Conservation (phyloP, 805 yeast species). For the Candida sanyiensis region DNA sequence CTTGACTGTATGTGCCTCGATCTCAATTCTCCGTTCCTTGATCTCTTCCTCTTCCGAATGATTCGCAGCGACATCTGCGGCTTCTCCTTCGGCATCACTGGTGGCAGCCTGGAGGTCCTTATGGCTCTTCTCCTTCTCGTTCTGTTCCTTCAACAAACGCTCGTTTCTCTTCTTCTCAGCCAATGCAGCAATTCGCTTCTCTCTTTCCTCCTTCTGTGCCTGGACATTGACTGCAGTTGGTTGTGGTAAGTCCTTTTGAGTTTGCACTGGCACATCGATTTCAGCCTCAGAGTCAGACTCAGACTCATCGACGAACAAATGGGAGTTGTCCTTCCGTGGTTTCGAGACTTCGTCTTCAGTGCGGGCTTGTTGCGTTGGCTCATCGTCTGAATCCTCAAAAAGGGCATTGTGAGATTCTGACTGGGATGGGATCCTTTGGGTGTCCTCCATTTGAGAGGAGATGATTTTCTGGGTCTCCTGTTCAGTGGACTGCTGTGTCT, state of each 20-base stretch:
- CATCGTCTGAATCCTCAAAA: too few relatives aligned
- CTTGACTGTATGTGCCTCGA: conserved; percentile 15
- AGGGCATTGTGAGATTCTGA: too few relatives aligned
- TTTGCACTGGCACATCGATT: too few relatives aligned
- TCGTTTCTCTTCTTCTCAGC: conserved; percentile 21
- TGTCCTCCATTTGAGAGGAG: too few relatives aligned
- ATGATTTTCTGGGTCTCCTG: too few relatives aligned
- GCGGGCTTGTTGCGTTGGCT: too few relatives aligned
- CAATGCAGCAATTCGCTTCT: conserved; percentile 14
- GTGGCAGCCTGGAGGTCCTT: conserved; percentile 12
- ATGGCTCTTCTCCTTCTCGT: conserved; percentile 9
- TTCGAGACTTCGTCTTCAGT: too few relatives aligned
- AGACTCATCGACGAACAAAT: too few relatives aligned
- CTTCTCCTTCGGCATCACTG: conserved; percentile 7
- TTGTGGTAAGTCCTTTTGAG: neutral
- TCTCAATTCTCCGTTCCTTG: conserved; percentile 6
- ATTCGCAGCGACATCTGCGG: conserved; percentile 8
- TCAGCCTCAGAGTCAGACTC: too few relatives aligned
- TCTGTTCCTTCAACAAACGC: conserved; percentile 19
- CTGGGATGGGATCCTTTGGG: too few relatives aligned
- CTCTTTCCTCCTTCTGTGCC: conserved; percentile 4
- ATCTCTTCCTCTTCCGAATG: conserved; percentile 12
- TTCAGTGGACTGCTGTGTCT: too few relatives aligned
- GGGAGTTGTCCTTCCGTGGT: too few relatives aligned
- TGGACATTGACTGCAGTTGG: neutral